Percentiles rank a stretch among this genome's conserved stretches.
Evolutionary conservation across 768 basidiomycete genomes (phyloP).

Genomic region (Flagelloscypha sp.): DNA sequence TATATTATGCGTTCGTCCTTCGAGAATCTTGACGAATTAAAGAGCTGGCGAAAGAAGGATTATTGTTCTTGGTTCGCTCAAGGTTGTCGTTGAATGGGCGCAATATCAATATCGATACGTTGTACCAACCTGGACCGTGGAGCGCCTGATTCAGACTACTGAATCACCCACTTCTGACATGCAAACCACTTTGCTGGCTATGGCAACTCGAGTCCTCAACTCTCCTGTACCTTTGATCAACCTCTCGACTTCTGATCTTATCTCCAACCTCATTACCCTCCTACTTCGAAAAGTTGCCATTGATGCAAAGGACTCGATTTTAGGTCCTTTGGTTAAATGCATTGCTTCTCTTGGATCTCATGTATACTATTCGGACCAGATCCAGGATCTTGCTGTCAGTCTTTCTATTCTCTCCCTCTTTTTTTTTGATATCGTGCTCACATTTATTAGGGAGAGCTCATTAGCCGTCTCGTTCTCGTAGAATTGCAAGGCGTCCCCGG

Average conservation of each 20-base stretch:
- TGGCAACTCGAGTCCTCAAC: conserved; percentile 80
- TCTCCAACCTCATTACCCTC: conserved; percentile 68
- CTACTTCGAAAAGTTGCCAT: conserved; percentile 62
- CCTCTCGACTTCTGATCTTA: conserved; percentile 82
- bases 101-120: conserved; percentile 92
- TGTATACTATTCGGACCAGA: conserved; percentile 94
- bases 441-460: conserved; percentile 54
- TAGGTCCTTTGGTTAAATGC: conserved; percentile 64
- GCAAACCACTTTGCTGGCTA: conserved; percentile 58
- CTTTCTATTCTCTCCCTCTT: not conserved
- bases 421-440: conserved; percentile 4
- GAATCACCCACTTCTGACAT: conserved; percentile 42
- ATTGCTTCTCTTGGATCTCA: conserved; percentile 82
- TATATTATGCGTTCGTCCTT: conserved; percentile 66
- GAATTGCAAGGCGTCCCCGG: conserved; percentile 54
- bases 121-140: conserved; percentile 78
- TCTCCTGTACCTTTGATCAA: conserved; percentile 80
- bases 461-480: conserved; percentile 62
- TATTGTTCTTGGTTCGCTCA: conserved; percentile 81
- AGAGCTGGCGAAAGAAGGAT: conserved; percentile 57
- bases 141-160: conserved; percentile 58
- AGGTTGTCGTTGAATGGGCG: conserved; percentile 75
- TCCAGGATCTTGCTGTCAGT: conserved; percentile 75
- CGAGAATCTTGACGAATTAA: conserved; percentile 51
- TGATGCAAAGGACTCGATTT: conserved; percentile 52